A percentile compares a stretch with the other conserved stretches of the same genome.
Conservation (phyloP, 768 basidiomycete species). For the Pisolithus orientalis region DNA sequence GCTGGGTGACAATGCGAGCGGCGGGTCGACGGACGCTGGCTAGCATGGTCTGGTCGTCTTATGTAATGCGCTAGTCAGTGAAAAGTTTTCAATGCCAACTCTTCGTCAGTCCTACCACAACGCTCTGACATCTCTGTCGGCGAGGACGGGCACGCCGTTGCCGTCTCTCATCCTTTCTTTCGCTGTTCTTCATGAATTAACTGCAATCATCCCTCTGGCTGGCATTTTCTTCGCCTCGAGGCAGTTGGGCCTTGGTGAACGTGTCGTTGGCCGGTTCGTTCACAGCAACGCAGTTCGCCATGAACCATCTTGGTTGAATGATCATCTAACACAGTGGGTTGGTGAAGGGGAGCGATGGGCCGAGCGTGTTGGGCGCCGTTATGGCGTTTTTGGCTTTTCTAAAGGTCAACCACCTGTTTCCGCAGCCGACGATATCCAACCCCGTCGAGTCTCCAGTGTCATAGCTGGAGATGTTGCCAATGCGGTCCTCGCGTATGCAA, state of each 20-base stretch:
- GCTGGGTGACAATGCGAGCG: slow-evolving; percentile 4
- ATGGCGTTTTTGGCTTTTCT: slow-evolving; percentile 77
- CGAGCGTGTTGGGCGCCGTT: slow-evolving; percentile 61
- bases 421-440: slow-evolving; percentile 2
- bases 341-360: slow-evolving; percentile 73
- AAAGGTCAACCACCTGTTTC: slow-evolving; percentile 30
- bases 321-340: slow-evolving; percentile 53
- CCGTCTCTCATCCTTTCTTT: slow-evolving; percentile 77
- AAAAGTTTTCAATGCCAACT: slow-evolving; percentile 17
- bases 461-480: slow-evolving; percentile 78
- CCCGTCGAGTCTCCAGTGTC: slow-evolving; percentile 26
- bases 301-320: slow-evolving; percentile 34
- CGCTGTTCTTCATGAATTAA: slow-evolving; percentile 78
- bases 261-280: slow-evolving; percentile 41
- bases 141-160: slow-evolving; percentile 67
- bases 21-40: slow-evolving; percentile 4
- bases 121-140: slow-evolving; percentile 53
- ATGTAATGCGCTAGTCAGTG: slow-evolving; percentile 11
- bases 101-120: slow-evolving; percentile 33
- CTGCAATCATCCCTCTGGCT: slow-evolving; percentile 71
- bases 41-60: slow-evolving; percentile 17
- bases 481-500: slow-evolving; percentile 73
- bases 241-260: slow-evolving; percentile 62
- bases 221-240: slow-evolving; percentile 68
- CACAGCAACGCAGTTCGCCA: slow-evolving; percentile 12